phyloP scores from a whole-genome alignment of 176 grass and related monocot genomes.

The Pontederia crassipes region DNA sequence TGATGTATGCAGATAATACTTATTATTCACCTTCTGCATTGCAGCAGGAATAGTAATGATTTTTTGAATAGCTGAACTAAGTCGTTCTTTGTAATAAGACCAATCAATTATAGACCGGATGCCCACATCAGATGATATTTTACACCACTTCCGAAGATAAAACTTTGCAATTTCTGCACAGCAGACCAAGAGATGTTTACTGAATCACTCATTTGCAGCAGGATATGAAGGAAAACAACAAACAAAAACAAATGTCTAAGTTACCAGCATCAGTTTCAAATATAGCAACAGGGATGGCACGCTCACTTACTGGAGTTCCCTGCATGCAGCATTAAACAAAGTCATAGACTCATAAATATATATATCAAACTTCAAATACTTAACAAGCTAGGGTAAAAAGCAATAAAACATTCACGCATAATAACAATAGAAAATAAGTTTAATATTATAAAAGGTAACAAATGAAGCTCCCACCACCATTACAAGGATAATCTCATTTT shows the following conservation, averaged over 20 bases:
- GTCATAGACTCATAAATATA: background rate
- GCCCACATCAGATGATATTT: conserved; percentile 63
- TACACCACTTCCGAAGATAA: conserved; percentile 95
- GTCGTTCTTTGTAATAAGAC: conserved; percentile 89
- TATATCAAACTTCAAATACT: too few species aligned
- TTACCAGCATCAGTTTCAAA: conserved; percentile 92
- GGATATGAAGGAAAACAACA: background rate
- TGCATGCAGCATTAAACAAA: conserved; percentile 33
- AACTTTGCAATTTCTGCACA: conserved; percentile 55
- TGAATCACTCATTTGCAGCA: background rate
- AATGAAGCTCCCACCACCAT: too few species aligned
- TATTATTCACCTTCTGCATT: conserved; percentile 68
- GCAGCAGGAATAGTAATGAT: conserved; percentile 98
- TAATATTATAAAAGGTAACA: too few species aligned
- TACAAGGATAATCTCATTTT: too few species aligned
- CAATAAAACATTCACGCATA: too few species aligned
- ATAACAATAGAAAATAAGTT: too few species aligned
- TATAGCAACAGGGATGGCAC: conserved; percentile 85
- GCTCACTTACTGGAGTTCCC: conserved; percentile 97
- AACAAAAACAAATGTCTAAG: conserved; percentile 19
- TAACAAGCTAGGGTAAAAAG: too few species aligned
- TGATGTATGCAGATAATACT: too few species aligned
- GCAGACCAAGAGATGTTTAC: background rate
- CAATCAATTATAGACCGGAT: conserved; percentile 89
- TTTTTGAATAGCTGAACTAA: conserved; percentile 90